Base-by-base conservation (phyloP, 257 asterid species). In the Mentha longifolia region DNA sequence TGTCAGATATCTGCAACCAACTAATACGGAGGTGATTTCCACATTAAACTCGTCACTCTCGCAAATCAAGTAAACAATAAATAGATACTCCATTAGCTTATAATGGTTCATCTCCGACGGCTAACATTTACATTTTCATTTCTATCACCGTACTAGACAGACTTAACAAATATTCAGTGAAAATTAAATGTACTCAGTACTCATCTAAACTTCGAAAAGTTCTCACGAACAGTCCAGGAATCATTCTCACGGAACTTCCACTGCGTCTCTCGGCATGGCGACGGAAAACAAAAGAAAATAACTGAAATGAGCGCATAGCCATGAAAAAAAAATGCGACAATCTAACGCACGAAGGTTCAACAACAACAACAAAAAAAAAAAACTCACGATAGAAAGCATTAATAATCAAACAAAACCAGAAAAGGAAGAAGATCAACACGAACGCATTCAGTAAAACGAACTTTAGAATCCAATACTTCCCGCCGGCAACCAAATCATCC, bases 401-500 rank as follows among this genome's bases (percentile, higher is more conserved):
- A 55, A 30, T 42, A 31, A 55, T 33, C 20, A 47, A 25, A 11
- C 61, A 16, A 49, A 66, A 28, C 22, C 28, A 30, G 41, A 57
- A 30, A 43, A 28, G 50, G 39, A 1, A 46, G 8, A 55, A n/a
- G 16, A 9, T 31, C 31, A 60, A 16, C 43, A 43, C 19, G 22
- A 71, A n/a, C n/a, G n/a, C n/a, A 54, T 71, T 70, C 67, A 73
- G 17, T 67, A 72, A 55, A 77, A 84, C 88, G 85, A 84, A 84
- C 82, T 76, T 81, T 75, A 78, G 51, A 68, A 66, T 77, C 74
- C 63, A 75, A 69, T 72, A 20, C 67, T 55, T 73, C 76, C 68
- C 35, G 57, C 58, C 33, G 19, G 19, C 78, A 56, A 75, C 68
- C 73, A 45, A 78, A 25, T 25, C 28, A 25, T 25, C 28, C 28